A percentile compares a stretch with the other conserved stretches of the same genome.
Conservation (phyloP, 345 rosid genomes). For the Reutealis trisperma region DNA sequence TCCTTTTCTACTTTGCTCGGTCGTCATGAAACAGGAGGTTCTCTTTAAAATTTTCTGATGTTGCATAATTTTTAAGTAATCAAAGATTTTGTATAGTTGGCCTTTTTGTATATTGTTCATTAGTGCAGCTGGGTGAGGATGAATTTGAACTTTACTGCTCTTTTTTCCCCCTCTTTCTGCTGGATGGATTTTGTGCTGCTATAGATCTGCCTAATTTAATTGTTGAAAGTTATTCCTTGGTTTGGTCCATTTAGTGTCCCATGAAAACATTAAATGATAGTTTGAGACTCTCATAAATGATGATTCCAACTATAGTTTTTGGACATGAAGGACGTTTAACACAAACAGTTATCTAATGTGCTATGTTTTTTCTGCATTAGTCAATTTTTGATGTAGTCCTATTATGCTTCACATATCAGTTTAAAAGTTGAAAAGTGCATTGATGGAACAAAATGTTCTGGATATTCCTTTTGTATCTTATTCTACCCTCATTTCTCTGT, state of each 20-base stretch:
- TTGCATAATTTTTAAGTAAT: neutral
- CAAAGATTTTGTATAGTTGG: neutral
- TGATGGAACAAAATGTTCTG: neutral
- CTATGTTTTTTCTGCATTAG: neutral
- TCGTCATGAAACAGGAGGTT: neutral
- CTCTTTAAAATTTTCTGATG: neutral
- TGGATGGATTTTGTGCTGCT: neutral
- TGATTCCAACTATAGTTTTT: neutral
- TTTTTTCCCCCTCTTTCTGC: neutral
- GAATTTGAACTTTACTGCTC: neutral
- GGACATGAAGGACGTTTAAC: neutral
- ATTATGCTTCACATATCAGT: neutral
- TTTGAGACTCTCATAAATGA: neutral
- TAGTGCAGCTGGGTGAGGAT: neutral
- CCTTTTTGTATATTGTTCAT: neutral
- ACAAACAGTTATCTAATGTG: neutral
- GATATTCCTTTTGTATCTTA: neutral
- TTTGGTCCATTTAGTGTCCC: neutral
- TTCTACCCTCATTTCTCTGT: neutral
- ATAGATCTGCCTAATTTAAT: neutral
- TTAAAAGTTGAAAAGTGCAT: neutral
- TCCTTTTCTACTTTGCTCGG: slow-evolving; percentile 17
- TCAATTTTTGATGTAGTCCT: neutral
- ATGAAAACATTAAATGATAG: neutral
- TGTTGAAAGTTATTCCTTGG: neutral